Evolutionary conservation across 345 rosid species (phyloP), one percentile per base, ranked within the genome.

Genomic region (Moricandia moricandioides): DNA sequence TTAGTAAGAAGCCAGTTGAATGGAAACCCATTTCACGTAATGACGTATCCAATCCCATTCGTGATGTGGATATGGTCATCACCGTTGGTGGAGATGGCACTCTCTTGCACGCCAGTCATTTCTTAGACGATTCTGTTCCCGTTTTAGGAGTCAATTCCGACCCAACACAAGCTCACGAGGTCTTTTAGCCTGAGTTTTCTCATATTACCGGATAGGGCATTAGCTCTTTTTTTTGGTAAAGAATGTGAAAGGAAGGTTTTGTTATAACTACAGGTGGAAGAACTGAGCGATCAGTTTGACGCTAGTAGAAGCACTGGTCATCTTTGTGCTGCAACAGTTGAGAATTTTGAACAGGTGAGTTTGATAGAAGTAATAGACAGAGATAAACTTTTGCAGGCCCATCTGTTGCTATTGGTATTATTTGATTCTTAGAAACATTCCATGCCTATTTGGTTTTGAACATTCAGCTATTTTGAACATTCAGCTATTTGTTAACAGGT

Each of bases 41-140:
- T 8, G 75, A 82, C 52, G 71, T 90, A 67, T 82, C 83, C 1
- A 71, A 69, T 58, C 88, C 87, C 9, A 83, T 94, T 62, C 79
- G 63, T 69, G 78, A 87, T 70, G 89, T 88, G 34, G 98, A 94
- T 81, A 81, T 94, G 78, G 98, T 94, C 45, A 86, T 94, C 61
- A 92, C 97, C 1, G 78, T 94, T 6, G 97, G 98, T 68, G 98
- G 98, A 31, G 97, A 94, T 62, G 98, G 98, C 35, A 92, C 98
- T 8, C 97, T 94, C 31, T 79, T 94, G 87, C 97, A 89, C 69
- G 97, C 98, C 34, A 86, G 97, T 70, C 98, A 94, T 84, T 89
- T 87, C 61, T 70, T 94, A 55, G 92, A 90, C 80, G 91, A 86
- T 60, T 84, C 91, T 14, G 75, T 85, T 75, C 97, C 96, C 3